phyloP scores from a whole-genome alignment of 2,329 filamentous ascomycete species.

The Hymenotorrendiella dingleyae region DNA sequence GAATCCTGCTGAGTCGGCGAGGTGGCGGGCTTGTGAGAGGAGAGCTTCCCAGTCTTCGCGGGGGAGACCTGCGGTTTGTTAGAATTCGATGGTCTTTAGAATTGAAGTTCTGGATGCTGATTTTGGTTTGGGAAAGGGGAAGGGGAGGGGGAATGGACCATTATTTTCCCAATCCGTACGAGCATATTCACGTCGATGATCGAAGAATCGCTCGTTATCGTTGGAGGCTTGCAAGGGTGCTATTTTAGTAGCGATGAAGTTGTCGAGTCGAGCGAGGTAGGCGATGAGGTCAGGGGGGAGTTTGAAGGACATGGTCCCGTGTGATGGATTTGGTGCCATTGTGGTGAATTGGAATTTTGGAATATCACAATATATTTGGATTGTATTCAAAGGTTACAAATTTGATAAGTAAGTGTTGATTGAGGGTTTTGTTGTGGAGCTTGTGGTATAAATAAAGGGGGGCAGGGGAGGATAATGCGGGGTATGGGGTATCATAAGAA shows the following conservation, averaged over 20 bases:
- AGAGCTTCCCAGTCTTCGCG: background rate
- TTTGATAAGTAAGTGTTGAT: too few relatives aligned
- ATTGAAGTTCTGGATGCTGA: too few relatives aligned
- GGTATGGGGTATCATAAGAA: too few relatives aligned
- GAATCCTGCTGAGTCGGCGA: constrained; percentile 55
- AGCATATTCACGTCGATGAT: constrained; percentile 55
- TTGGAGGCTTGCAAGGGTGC: constrained; percentile 49
- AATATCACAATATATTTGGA: background rate
- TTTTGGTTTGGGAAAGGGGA: background rate
- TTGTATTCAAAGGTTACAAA: too few relatives aligned
- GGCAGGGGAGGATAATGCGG: too few relatives aligned
- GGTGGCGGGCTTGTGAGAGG: constrained; percentile 39
- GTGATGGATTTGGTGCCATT: constrained; percentile 19
- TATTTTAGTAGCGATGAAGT: constrained; percentile 50
- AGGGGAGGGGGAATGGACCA: constrained; percentile 9
- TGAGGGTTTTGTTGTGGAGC: too few relatives aligned
- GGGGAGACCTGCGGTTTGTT: too few relatives aligned
- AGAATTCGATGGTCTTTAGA: too few relatives aligned
- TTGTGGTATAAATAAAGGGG: too few relatives aligned
- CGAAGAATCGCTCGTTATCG: constrained; percentile 60
- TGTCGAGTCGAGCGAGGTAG: constrained; percentile 45
- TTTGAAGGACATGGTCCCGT: constrained; percentile 46
- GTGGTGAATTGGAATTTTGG: background rate
- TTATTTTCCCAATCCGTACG: constrained; percentile 49
- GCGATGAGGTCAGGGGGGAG: constrained; percentile 43